Conservation (phyloP, 2,329 filamentous ascomycete genomes). For the Pyrenophora graminea region DNA sequence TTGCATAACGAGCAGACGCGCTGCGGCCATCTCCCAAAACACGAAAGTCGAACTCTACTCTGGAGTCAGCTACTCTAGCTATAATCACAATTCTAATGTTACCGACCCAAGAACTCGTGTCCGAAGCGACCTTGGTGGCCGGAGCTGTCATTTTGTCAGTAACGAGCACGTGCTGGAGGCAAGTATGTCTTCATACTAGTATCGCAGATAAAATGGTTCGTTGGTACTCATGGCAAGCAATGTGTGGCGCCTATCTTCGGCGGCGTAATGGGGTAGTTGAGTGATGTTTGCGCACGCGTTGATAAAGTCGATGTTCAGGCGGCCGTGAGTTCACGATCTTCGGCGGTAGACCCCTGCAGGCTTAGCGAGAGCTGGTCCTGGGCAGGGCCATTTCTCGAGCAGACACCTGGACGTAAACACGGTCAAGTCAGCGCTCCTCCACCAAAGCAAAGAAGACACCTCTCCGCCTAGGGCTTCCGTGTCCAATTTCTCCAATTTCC, state of each 20-base stretch:
- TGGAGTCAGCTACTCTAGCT: conserved; percentile 13
- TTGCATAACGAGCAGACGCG: conserved; percentile 93
- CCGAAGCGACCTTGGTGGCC: conserved; percentile 97
- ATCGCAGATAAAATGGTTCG: conserved; percentile 93
- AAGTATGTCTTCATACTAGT: conserved; percentile 72
- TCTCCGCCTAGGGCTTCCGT: conserved; percentile 24
- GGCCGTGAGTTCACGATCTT: conserved; percentile 28
- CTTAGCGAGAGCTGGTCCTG: conserved; percentile 28
- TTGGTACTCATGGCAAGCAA: conserved; percentile 64
- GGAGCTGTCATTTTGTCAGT: conserved; percentile 65
- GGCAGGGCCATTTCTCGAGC: conserved; percentile 39
- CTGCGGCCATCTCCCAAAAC: conserved; percentile 90
- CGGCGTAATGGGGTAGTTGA: background rate
- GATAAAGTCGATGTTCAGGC: conserved; percentile 7
- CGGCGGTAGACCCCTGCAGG: conserved; percentile 28
- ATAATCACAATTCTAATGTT: background rate
- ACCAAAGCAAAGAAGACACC: conserved; percentile 21
- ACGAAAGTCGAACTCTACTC: conserved; percentile 89
- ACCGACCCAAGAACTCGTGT: conserved; percentile 91
- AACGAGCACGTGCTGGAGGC: conserved; percentile 16
- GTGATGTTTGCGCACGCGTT: conserved; percentile 8
- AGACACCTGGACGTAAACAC: conserved; percentile 44
- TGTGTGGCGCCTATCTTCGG: background rate
- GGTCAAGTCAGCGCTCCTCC: conserved; percentile 32
- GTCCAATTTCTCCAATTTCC: conserved; percentile 6